Base-by-base conservation (phyloP, 306 rosid species). In the Heteromeles arbutifolia region DNA sequence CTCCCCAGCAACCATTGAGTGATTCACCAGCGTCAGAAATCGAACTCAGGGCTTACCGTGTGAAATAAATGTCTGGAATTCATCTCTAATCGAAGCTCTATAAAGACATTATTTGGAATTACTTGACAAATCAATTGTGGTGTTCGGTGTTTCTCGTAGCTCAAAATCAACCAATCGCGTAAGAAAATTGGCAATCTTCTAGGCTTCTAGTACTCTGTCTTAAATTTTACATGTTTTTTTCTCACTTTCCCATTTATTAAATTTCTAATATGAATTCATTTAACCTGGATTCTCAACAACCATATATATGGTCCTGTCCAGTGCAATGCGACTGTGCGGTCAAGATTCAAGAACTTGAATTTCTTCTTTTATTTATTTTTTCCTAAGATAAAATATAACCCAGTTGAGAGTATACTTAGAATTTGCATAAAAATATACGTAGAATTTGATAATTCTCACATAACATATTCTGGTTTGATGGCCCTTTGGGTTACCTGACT, bases 211-310 rank as follows among this genome's bases (percentile, higher is more conserved):
- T 48, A 48, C 53, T 39, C 12, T 26, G 9, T 1, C 31, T 13
- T 63, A 63, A 63, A 17, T 29, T 63, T 48, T 63, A 14, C 41
- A 62, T 14, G 39, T 15, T 26, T 8, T 13, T 58, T 14, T 6
- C 31, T 41, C 24, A 67, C 18, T n/a, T 6, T 8, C 32, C 39
- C 8, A 8, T 17, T 28, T 4, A 8, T 69, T 69, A 58, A 69
- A 45, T 52, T 52, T 52, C 11, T 10, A 70, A 52, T n/a, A 17
- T 25, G 32, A 28, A 29, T 50, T 52, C 56, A 18, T 1, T 18
- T 8, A 19, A 32, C 69, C 45, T 65, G 25, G 69, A 65, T 65
- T 21, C 48, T 65, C 69, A 32, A 65, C 69, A 65, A 65, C 69
- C 69, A 19, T 65, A 3, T 64, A 4, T 32, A 32, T 0, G 48